A percentile compares a stretch with the other conserved stretches of the same genome.
Evolutionary conservation across 352 stramenopile genomes (phyloP).

Genomic region (Pythium plurisporium): DNA sequence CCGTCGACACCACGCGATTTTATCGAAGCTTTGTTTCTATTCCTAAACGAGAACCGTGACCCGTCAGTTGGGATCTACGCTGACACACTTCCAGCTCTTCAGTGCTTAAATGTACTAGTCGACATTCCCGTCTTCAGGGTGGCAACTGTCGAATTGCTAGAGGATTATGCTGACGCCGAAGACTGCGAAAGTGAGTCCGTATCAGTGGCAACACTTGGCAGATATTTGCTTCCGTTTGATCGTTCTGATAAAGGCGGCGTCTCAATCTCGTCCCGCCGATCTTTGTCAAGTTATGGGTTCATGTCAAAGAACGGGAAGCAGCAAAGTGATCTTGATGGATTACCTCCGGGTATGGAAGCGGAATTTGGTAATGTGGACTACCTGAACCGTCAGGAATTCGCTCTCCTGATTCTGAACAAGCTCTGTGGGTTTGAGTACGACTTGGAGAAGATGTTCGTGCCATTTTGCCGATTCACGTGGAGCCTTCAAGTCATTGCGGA

Average conservation of each 20-base stretch:
- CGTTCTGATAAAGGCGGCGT: constrained; percentile 40
- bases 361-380: constrained; percentile 83
- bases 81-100: constrained; percentile 65
- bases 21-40: constrained; percentile 61
- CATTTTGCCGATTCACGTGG: constrained; percentile 77
- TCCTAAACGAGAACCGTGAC: constrained; percentile 76
- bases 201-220: constrained; percentile 66
- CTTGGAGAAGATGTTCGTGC: constrained; percentile 67
- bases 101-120: constrained; percentile 65
- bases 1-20: constrained; percentile 52
- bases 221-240: constrained; percentile 75
- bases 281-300: constrained; percentile 72
- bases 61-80: constrained; percentile 70
- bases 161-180: constrained; percentile 54
- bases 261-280: constrained; percentile 75
- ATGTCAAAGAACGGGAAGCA: constrained; percentile 33
- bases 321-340: constrained; percentile 22
- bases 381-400: constrained; percentile 66
- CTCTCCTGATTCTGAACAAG: constrained; percentile 75
- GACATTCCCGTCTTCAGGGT: constrained; percentile 54
- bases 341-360: constrained; percentile 40
- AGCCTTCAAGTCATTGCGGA: constrained; percentile 79
- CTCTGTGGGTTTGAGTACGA: constrained; percentile 69
- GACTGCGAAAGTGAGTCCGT: constrained; percentile 65
- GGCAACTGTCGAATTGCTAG: constrained; percentile 58